Conservation (phyloP, 345 rosid genomes). For the Fremontodendron californicum region DNA sequence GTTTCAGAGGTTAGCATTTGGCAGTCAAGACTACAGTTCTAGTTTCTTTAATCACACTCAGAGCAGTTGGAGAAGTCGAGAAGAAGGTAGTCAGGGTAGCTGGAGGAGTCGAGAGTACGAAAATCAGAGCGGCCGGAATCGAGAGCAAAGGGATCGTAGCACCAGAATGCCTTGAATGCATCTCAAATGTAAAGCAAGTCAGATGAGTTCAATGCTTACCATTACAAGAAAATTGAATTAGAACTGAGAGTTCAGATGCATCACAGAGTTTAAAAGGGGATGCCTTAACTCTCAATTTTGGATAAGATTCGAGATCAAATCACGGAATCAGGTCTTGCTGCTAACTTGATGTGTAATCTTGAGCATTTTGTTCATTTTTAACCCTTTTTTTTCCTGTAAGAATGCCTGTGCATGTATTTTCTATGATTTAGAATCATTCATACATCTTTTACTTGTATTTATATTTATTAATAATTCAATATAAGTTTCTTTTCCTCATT, state of each 20-base stretch:
- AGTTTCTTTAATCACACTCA: conserved; percentile 55
- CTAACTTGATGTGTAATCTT: conserved; percentile 15
- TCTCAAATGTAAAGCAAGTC: not conserved
- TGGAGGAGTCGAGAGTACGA: conserved; percentile 56
- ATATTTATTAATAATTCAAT: not conserved
- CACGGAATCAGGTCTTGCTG: conserved; percentile 18
- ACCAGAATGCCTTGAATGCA: conserved; percentile 35
- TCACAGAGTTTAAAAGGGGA: not conserved
- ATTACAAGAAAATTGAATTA: not conserved
- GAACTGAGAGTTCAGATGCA: not conserved
- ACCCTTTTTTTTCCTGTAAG: not conserved
- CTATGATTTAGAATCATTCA: not conserved
- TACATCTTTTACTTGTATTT: not conserved
- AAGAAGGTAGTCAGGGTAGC: conserved; percentile 21
- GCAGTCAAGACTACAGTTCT: conserved; percentile 83
- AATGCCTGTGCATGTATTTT: conserved; percentile 1
- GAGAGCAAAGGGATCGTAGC: conserved; percentile 39
- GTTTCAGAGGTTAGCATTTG: conserved; percentile 93
- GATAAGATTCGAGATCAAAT: conserved; percentile 14
- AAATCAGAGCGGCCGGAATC: conserved; percentile 34
- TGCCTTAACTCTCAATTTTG: not conserved
- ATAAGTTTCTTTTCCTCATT: not conserved
- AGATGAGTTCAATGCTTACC: conserved; percentile 12
- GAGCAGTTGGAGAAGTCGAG: conserved; percentile 85
- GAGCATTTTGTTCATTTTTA: not conserved